A percentile compares a stretch with the other conserved stretches of the same genome.
phyloP scores from a whole-genome alignment of 2,329 filamentous ascomycete genomes.

The Cladophialophora chaetospira region DNA sequence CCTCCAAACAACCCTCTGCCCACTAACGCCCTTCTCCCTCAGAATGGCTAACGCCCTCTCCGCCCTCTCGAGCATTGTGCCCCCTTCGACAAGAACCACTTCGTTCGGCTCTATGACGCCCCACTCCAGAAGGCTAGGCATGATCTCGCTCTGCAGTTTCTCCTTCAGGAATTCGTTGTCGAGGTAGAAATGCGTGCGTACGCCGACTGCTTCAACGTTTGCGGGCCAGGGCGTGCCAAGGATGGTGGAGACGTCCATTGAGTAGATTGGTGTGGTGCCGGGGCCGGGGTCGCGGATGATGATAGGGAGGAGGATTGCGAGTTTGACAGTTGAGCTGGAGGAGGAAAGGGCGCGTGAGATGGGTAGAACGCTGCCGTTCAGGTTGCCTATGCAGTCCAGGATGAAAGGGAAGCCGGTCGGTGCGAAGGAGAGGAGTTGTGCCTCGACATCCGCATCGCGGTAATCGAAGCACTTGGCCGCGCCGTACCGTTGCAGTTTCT shows the following conservation, averaged over 20 bases:
- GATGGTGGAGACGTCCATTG: slow-evolving; percentile 53
- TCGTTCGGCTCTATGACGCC: slow-evolving; percentile 47
- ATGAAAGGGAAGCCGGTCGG: slow-evolving; percentile 45
- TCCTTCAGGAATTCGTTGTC: slow-evolving; percentile 58
- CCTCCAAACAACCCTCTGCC: slow-evolving; percentile 35
- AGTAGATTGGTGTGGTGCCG: slow-evolving; percentile 52
- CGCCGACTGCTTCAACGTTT: slow-evolving; percentile 56
- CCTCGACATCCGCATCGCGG: slow-evolving; percentile 28
- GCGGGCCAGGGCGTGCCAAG: slow-evolving; percentile 56
- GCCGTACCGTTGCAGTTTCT: slow-evolving; percentile 38
- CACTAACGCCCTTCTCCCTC: slow-evolving; percentile 48
- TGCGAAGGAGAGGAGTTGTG: slow-evolving; percentile 26
- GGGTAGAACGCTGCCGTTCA: slow-evolving; percentile 51
- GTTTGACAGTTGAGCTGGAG: slow-evolving; percentile 52
- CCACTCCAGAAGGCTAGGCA: slow-evolving; percentile 50
- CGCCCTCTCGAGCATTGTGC: slow-evolving; percentile 45
- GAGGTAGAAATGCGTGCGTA: slow-evolving; percentile 58
- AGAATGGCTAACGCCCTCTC: slow-evolving; percentile 48
- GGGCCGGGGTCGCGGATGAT: slow-evolving; percentile 57
- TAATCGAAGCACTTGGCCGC: slow-evolving; percentile 39
- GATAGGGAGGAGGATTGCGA: slow-evolving; percentile 63
- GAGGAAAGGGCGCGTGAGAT: slow-evolving; percentile 53
- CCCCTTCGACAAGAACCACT: slow-evolving; percentile 45
- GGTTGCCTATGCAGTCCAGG: slow-evolving; percentile 59
- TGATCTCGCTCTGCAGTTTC: slow-evolving; percentile 57